Evolutionary conservation across 306 rosid genomes (phyloP), one percentile per base, ranked within the genome.

Genomic region (Pyrus bretschneideri): DNA sequence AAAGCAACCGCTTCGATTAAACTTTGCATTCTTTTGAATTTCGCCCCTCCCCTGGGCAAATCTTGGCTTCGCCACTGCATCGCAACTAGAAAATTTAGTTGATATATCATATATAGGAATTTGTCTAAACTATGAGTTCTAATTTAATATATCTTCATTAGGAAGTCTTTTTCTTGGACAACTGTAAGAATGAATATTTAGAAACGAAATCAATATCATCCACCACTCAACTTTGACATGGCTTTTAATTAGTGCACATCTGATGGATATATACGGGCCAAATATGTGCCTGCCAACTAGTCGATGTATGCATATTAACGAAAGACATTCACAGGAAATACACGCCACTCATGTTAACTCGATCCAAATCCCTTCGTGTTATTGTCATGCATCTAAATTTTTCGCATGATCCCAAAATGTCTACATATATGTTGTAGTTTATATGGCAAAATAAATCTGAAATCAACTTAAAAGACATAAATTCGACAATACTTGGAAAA

Each of bases 101-200:
- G 44, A 73, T 35, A 35, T 7, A 38, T 7, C 42, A 7, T 38
- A 38, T 38, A 38, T 60, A 44, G 21, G 25, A 74, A 18, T 19
- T 61, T 11, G 31, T 17, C 35, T 38, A 23, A 63, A 27, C 30
- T 1, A 60, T 3, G 44, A 62, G n/a, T 18, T 74, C 18, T 64
- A 74, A 21, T 63, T 45, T 74, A 13, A 74, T 74, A 55, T 30
- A 4, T 44, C 60, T 74, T 45, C 22, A 45, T 74, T 62, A 74
- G 45, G 70, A 33, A 46, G 78, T 74, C 78, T 62, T 74, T 74
- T 62, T 62, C 78, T 45, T 62, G 61, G 70, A 63, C 78, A 74
- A 74, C 78, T 74, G 49, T 74, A 62, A 29, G 31, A 45, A 17
- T 0, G 13, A 4, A 44, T 40, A 51, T 66, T 63, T 66, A 30